Evolutionary conservation across 768 basidiomycete species (phyloP), one percentile per base, ranked within the genome.

Genomic region (Boletus subcaerulescens): DNA sequence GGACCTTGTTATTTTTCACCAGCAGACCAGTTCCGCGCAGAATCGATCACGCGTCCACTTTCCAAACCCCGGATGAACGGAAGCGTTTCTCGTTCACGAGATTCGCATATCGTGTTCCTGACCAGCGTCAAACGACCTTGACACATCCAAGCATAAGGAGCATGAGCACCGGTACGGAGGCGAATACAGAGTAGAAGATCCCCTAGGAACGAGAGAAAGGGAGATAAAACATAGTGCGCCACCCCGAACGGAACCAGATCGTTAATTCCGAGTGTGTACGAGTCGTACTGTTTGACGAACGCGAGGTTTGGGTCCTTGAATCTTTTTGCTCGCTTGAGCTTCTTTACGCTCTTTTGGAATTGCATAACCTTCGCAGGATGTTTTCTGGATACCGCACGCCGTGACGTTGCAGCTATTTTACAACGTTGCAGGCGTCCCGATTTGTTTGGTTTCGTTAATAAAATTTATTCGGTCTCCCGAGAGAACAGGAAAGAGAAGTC

Each of bases 371-470:
- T 56, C 1, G 71, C 67, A 11, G 79, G 74, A 3, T 74, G 73
- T 70, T 63, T 0, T 85, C 87, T 0, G 91, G 91, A 62, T 76
- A 90, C 29, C 91, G 81, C 0, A 88, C 85, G 4, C 89, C 89
- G 62, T 93, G 89, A 3, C 91, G 76, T 68, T 90, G 86, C 3
- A 92, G 70, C 88, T 90, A n/a, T 42, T 24, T 9, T 35, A 9
- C 15, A 20, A 33, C 1, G 22, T 33, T 12, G 15, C 5, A 13
- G 33, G 11, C 32, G 12, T 13, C 32, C 32, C 32, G 32, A 33
- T 33, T 24, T 24, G 24, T 29, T 29, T 29, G 26, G 26, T 9
- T 29, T 29, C 8, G 26, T 29, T 29, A 29, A 29, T 29, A 9
- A 29, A 29, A 29, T 29, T 29, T 9, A 29, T 29, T 29, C 29